Conservation (phyloP, 352 stramenopile species). For the Pythium scleroteichum region DNA sequence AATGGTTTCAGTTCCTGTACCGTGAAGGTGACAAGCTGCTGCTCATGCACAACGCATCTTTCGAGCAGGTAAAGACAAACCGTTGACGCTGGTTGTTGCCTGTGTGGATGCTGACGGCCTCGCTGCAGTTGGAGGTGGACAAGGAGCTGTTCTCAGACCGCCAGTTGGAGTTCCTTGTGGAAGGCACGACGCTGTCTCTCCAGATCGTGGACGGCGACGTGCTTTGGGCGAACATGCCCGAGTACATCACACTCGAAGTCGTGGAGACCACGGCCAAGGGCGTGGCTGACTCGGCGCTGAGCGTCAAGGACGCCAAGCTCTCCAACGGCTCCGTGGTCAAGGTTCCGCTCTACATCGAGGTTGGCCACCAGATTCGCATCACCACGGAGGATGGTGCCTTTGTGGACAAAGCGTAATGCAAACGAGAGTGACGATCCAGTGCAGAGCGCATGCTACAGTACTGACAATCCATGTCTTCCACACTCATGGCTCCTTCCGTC, state of each 20-base stretch:
- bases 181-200: slow-evolving; percentile 79
- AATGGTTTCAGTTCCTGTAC: slow-evolving; percentile 86
- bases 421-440: not conserved
- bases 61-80: slow-evolving; percentile 62
- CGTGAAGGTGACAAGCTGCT: slow-evolving; percentile 74
- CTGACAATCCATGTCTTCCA: too few relatives aligned
- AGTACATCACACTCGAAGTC: slow-evolving; percentile 74
- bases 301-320: slow-evolving; percentile 82
- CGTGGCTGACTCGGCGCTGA: slow-evolving; percentile 72
- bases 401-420: slow-evolving; percentile 71
- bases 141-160: slow-evolving; percentile 66
- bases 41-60: slow-evolving; percentile 81
- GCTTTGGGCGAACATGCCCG: slow-evolving; percentile 86
- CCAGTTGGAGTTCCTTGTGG: slow-evolving; percentile 75
- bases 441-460: not conserved
- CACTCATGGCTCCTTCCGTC: slow-evolving; percentile 8
- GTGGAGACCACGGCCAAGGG: slow-evolving; percentile 81
- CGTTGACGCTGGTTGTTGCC: not conserved
- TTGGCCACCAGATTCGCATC: slow-evolving; percentile 74
- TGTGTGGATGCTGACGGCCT: not conserved
- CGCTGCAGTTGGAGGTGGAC: slow-evolving; percentile 66
- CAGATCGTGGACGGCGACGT: slow-evolving; percentile 86
- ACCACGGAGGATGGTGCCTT: slow-evolving; percentile 75
- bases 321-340: slow-evolving; percentile 80
- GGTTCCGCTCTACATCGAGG: slow-evolving; percentile 83